Conservation (phyloP, 345 rosid species). For the Brassica napus region Da-Ae NC_063434.1:8777501-8778000, state of each 20-base stretch:
- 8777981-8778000: neutral
- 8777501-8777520: no score
- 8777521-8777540: no score
- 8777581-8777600: no score
- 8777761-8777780: neutral
- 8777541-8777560: no score
- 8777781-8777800: neutral
- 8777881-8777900: neutral
- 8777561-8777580: no score
- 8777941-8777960: slow-evolving; percentile 12
- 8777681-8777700: no score
- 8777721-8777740: no score
- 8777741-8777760: neutral
- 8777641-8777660: no score
- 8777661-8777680: no score
- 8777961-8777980: slow-evolving; percentile 32
- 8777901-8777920: neutral
- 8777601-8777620: no score
- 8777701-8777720: no score
- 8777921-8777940: slow-evolving; percentile 24
- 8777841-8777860: slow-evolving; percentile 22
- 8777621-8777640: no score
- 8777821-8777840: slow-evolving; percentile 39
- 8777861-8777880: slow-evolving; percentile 22
- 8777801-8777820: slow-evolving; percentile 15